Conservation (phyloP, 1,139 yeast genomes). For the Meyerozyma carpophila region DNA sequence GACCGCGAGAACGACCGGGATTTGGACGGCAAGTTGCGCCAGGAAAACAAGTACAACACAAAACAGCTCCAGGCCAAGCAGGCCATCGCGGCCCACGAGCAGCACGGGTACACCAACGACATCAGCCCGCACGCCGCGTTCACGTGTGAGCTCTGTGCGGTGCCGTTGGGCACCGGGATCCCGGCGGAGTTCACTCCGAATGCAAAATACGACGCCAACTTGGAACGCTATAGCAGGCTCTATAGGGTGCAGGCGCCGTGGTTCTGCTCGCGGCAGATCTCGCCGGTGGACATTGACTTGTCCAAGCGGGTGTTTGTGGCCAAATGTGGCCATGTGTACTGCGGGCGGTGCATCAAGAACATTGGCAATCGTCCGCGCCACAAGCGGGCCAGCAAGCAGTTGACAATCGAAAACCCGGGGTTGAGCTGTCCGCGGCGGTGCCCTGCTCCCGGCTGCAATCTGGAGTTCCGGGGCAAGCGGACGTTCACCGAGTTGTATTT, state of each 20-base stretch:
- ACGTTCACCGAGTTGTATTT: constrained; percentile 10
- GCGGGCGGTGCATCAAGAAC: constrained; percentile 76
- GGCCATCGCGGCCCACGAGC: constrained; percentile 16
- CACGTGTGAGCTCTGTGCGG: constrained; percentile 69
- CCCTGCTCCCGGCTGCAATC: constrained; percentile 36
- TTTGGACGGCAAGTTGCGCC: constrained; percentile 27
- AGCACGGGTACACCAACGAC: constrained; percentile 32
- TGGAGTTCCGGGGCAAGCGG: constrained; percentile 8
- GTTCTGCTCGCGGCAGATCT: constrained; percentile 46
- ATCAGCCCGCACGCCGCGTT: constrained; percentile 25
- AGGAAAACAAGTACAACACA: constrained; percentile 28
- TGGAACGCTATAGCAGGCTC: constrained; percentile 22
- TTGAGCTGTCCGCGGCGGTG: constrained; percentile 48
- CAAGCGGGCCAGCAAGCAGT: constrained; percentile 10
- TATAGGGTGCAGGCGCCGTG: constrained; percentile 56
- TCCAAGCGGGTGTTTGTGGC: constrained; percentile 67
- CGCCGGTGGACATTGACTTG: constrained; percentile 53
- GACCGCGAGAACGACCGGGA: constrained; percentile 37
- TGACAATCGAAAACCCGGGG: constrained; percentile 36
- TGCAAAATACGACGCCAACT: constrained; percentile 20
- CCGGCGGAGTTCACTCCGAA: constrained; percentile 44
- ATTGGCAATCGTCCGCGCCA: constrained; percentile 38
- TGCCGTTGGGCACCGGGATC: constrained; percentile 65
- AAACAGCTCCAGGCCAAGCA: constrained; percentile 26
- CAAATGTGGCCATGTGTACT: constrained; percentile 79